phyloP scores from a whole-genome alignment of 768 basidiomycete species.

The Boletus sp. region DNA sequence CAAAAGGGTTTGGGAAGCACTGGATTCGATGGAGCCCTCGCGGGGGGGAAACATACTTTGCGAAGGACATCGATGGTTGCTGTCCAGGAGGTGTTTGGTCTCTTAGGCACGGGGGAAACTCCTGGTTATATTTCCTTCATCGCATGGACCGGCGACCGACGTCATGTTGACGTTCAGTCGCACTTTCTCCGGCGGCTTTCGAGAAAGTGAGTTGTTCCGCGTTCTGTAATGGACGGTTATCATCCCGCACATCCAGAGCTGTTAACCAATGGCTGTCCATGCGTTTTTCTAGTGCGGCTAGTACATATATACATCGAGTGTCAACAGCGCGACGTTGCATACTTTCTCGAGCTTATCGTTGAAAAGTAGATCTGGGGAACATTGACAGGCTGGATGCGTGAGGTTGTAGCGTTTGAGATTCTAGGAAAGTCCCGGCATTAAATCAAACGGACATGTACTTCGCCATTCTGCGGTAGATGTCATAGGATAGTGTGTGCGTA shows the following conservation, averaged over 20 bases:
- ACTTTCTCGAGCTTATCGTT: background rate
- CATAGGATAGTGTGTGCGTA: background rate
- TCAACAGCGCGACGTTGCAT: background rate
- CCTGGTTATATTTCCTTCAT: background rate
- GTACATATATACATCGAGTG: background rate
- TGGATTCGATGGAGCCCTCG: background rate
- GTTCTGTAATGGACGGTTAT: background rate
- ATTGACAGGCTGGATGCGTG: background rate
- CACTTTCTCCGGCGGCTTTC: background rate
- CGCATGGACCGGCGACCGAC: background rate
- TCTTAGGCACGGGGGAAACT: background rate
- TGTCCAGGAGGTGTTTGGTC: background rate
- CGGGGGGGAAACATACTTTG: background rate
- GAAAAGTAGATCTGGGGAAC: background rate
- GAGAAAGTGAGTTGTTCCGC: background rate
- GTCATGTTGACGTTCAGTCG: background rate
- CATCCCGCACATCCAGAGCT: background rate
- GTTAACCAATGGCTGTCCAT: background rate
- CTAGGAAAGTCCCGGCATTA: background rate
- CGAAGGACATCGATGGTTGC: background rate
- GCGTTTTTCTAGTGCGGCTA: background rate
- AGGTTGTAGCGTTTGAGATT: background rate
- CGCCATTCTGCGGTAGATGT: constrained; percentile 54
- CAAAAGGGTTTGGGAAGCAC: background rate
- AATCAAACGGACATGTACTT: constrained; percentile 75